Evolutionary conservation across 129 eudicot species (phyloP), one percentile per base, ranked within the genome.

Genomic region (Pseudognaphalium luteoalbum): DNA sequence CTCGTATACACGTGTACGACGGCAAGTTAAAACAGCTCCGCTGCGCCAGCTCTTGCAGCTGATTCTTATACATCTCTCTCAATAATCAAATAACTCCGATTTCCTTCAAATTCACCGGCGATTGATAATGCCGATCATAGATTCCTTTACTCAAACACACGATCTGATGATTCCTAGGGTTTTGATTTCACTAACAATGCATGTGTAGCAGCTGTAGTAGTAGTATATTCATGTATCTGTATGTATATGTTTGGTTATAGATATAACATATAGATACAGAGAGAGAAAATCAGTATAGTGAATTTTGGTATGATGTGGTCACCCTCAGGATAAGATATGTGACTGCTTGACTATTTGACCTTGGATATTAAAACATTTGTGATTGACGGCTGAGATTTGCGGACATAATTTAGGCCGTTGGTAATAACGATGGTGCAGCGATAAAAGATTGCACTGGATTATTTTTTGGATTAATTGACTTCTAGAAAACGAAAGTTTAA

Each of bases 1-100:
- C 96, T 73, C 89, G 63, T 19, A 89, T 76, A 75, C 89, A 87
- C 28, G 86, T 81, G 54, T 87, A 89, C 25, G 91, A 85, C 20
- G 96, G 96, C 47, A 87, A 72, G 33, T 87, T 89, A 68, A 89
- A 85, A 81, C 96, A 89, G 79, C 96, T 89, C 77, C 91, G 76
- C 71, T 89, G 96, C 19, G 96, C 91, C 63, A 89, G 73, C 77
- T 87, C 91, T 58, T 87, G 91, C 20, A 89, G 83, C 87, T 87
- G 91, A 74, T 87, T 89, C 87, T 89, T 87, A 70, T 87, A 89
- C 96, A 89, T 89, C 71, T 70, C 75, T 41, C 57, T 32, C 72
- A n/a, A 75, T 32, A 32, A 22, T 35, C 6, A 59, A 59, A 54
- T 47, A 75, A 75, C 15, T 30, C 66, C 66, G 68, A 57, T 64